A percentile compares a stretch with the other conserved stretches of the same genome.
Evolutionary conservation across 2,329 filamentous ascomycete species (phyloP).

Genomic region (Massarina eburnea): DNA sequence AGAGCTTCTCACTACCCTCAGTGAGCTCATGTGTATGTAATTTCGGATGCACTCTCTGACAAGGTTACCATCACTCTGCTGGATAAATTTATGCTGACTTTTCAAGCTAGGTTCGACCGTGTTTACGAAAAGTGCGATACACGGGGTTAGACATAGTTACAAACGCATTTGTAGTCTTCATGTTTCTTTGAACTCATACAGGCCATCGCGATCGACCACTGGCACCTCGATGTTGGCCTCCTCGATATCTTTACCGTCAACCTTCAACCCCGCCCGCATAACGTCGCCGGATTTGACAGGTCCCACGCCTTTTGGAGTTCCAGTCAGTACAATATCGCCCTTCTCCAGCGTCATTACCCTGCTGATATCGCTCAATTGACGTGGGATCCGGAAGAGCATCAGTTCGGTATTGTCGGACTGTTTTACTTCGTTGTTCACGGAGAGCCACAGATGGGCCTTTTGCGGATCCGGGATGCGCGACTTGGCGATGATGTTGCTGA

Average conservation of each 20-base stretch:
- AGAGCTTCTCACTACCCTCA: too few species aligned
- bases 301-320: constrained; percentile 94
- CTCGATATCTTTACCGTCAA: constrained; percentile 79
- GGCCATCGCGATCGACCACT: constrained; percentile 76
- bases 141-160: too few species aligned
- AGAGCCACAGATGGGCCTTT: constrained; percentile 81
- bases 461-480: constrained; percentile 81
- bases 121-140: too few species aligned
- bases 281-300: constrained; percentile 82
- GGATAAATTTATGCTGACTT: too few species aligned
- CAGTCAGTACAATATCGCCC: constrained; percentile 93
- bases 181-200: constrained; percentile 69
- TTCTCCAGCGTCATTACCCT: constrained; percentile 91
- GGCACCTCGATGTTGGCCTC: constrained; percentile 82
- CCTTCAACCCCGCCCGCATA: constrained; percentile 79
- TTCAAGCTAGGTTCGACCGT: too few species aligned
- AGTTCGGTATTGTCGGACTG: constrained; percentile 89
- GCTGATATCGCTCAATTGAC: constrained; percentile 86
- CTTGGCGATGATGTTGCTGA: constrained; percentile 81
- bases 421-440: constrained; percentile 74
- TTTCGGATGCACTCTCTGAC: too few species aligned
- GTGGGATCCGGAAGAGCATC: constrained; percentile 90
- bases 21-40: too few species aligned
- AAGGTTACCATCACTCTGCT: too few species aligned
- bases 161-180: constrained; percentile 35